Evolutionary conservation across 2,329 filamentous ascomycete genomes (phyloP).

Genomic region (Fusarium sp.): DNA sequence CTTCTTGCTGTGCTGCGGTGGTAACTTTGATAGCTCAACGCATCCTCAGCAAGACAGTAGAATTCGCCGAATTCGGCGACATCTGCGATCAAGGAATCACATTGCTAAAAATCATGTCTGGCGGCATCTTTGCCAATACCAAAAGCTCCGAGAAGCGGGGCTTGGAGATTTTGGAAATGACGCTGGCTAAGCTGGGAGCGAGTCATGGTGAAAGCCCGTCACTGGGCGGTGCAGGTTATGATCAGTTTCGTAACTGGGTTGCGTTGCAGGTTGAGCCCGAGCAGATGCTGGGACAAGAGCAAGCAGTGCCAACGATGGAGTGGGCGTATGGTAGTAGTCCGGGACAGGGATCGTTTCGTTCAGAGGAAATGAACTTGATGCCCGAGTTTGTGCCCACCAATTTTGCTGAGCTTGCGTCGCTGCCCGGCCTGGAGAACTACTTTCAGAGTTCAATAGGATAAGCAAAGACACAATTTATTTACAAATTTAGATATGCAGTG

Average conservation of each 20-base stretch:
- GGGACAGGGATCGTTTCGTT: slow-evolving; percentile 45
- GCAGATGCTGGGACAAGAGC: not conserved
- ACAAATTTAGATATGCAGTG: not conserved
- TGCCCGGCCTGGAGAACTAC: not conserved
- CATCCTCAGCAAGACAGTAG: slow-evolving; percentile 5
- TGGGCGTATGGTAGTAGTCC: not conserved
- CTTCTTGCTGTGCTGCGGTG: slow-evolving; percentile 23
- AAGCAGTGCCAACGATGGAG: not conserved
- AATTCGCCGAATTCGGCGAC: not conserved
- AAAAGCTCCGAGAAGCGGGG: slow-evolving; percentile 20
- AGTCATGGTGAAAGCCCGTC: not conserved
- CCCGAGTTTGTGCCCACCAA: not conserved
- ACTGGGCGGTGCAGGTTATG: slow-evolving; percentile 1
- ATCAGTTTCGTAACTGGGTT: slow-evolving; percentile 28
- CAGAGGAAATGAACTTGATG: slow-evolving; percentile 35
- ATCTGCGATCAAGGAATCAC: slow-evolving; percentile 6
- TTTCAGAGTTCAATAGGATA: not conserved
- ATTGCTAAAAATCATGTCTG: slow-evolving; percentile 18
- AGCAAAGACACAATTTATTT: not conserved
- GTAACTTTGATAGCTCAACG: slow-evolving; percentile 9
- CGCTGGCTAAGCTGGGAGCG: slow-evolving; percentile 7
- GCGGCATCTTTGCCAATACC: slow-evolving; percentile 13
- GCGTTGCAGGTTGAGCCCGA: slow-evolving; percentile 9
- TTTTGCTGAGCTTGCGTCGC: not conserved
- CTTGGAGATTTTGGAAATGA: slow-evolving; percentile 23